Evolutionary conservation across 2,329 filamentous ascomycete species (phyloP).

Genomic region (Acrocalymma vagum): DNA sequence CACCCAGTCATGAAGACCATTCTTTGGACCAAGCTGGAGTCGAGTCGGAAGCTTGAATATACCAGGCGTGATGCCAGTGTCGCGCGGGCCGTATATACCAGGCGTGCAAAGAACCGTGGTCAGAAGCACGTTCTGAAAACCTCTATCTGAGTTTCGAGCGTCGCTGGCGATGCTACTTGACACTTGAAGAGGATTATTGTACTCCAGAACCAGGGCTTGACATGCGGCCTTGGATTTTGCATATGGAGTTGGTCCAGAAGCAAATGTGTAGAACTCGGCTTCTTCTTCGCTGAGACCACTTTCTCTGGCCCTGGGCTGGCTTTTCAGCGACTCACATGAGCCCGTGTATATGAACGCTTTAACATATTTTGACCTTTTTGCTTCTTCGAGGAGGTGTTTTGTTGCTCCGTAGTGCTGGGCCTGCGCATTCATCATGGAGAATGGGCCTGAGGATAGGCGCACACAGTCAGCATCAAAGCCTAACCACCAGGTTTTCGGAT

Average conservation of each 20-base stretch:
- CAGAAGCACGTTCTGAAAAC: not conserved
- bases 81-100: slow-evolving; percentile 8
- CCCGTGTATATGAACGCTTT: slow-evolving; percentile 1
- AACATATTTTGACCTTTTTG: not conserved
- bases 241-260: slow-evolving; percentile 1
- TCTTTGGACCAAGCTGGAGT: slow-evolving; percentile 17
- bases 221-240: slow-evolving; percentile 16
- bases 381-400: not conserved
- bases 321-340: slow-evolving; percentile 1
- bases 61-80: slow-evolving; percentile 3
- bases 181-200: slow-evolving; percentile 18
- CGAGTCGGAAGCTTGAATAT: slow-evolving; percentile 2
- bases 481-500: no score
- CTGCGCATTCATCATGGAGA: no score
- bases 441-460: no score
- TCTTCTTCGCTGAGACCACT: slow-evolving; percentile 3
- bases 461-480: no score
- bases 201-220: slow-evolving; percentile 14
- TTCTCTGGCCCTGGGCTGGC: not conserved
- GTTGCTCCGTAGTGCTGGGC: no score
- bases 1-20: slow-evolving; percentile 10
- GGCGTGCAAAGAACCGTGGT: slow-evolving; percentile 4
- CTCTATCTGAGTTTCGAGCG: no score
- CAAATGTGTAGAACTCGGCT: not conserved
- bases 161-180: no score